Evolutionary conservation across 2,329 filamentous ascomycete genomes (phyloP), one percentile per base, ranked within the genome.

Genomic region (Curvularia sp.): DNA sequence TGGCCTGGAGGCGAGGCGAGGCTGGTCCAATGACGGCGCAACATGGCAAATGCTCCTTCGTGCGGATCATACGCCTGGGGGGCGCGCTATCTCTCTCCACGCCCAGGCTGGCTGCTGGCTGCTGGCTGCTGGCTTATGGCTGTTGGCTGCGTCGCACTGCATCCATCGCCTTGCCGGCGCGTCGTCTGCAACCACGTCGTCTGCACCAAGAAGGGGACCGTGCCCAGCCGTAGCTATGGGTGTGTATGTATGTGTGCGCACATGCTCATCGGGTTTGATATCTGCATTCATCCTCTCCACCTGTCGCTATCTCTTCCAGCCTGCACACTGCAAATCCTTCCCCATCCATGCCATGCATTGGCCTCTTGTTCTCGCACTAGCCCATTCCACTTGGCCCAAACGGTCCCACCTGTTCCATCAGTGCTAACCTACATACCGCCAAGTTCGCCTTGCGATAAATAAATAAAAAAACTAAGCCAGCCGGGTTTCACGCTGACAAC

Each of bases 11-110:
- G 42, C 56, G 52, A 51, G 36, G 53, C 56, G 53, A 55, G 56
- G 56, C 56, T 59, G 52, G 56, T 43, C 56, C 56, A 59, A 59
- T 59, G 15, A 34, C 28, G 42, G 19, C 52, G 15, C 52, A 18
- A 41, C 30, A 51, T 51, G 45, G 52, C 56, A 59, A 51, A 59
- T 54, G 46, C 51, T 58, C 53, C 52, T 55, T 55, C 52, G 50
- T 49, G 46, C 56, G 27, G 50, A 57, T 57, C 55, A 49, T 57
- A 36, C 34, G 41, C 7, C 54, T 45, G 49, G 54, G 48, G 49
- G 47, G 41, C 41, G n/a, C 34, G 15, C 34, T 13, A n/a, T 12
- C 32, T 5, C 32, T 49, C 43, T 56, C 51, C 39, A 38, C 43
- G 51, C 50, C 50, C 39, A 48, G 36, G 28, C 43, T 47, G 32